Evolutionary conservation across 768 basidiomycete genomes (phyloP).

Genomic region (Fistulinella prunicolor): DNA sequence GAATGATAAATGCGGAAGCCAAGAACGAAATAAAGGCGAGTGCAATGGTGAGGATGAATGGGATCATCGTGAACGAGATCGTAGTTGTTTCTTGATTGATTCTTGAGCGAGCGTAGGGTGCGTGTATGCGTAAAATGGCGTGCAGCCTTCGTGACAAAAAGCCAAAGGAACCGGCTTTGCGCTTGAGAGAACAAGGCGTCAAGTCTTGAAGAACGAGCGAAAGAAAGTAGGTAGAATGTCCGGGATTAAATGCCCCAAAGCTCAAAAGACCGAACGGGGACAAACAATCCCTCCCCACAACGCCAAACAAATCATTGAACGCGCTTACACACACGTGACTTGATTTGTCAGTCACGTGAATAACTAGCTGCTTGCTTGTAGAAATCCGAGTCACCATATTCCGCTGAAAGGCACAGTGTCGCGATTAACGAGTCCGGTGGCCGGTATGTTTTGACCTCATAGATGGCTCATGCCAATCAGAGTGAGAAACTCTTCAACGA

Average conservation of each 20-base stretch:
- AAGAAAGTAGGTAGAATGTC: not conserved
- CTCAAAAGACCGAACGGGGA: constrained; percentile 11
- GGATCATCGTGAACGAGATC: constrained; percentile 49
- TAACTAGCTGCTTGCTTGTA: no score
- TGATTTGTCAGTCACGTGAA: constrained; percentile 15
- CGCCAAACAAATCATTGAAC: constrained; percentile 18
- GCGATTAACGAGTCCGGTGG: no score
- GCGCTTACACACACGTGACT: constrained; percentile 19
- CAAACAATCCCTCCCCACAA: constrained; percentile 26
- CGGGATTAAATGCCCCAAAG: constrained; percentile 1
- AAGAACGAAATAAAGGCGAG: constrained; percentile 71
- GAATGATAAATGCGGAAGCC: constrained; percentile 70
- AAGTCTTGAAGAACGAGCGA: constrained; percentile 18
- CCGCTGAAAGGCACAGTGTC: not conserved
- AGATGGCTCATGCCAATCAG: no score
- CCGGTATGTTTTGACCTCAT: no score
- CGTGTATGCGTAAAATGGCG: constrained; percentile 33
- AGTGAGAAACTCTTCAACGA: no score
- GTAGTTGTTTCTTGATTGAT: constrained; percentile 13
- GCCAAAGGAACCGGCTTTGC: constrained; percentile 33
- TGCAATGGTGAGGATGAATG: constrained; percentile 61
- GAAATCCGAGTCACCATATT: no score
- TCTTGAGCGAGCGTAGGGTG: constrained; percentile 23
- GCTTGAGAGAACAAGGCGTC: constrained; percentile 14
- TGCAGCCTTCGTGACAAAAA: constrained; percentile 37